Evolutionary conservation across 495 filamentous ascomycete species (phyloP).

Genomic region (Collariella sp.): DNA sequence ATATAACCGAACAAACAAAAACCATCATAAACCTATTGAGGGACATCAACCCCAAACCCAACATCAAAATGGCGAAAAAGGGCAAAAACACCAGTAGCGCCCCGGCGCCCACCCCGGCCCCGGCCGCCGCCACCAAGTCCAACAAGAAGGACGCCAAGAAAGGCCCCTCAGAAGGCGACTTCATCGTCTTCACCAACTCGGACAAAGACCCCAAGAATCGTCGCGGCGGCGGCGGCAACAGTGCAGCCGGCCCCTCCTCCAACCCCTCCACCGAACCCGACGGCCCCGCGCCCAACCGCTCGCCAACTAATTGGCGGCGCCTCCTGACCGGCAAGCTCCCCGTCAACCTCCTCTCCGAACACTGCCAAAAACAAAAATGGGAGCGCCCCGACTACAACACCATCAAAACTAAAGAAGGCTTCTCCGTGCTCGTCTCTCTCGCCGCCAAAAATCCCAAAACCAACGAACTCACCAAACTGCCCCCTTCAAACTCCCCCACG

Average conservation of each 20-base stretch:
- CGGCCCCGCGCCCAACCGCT: slow-evolving; percentile 65
- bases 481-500: slow-evolving; percentile 75
- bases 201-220: slow-evolving; percentile 48
- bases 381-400: slow-evolving; percentile 82
- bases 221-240: slow-evolving; percentile 43
- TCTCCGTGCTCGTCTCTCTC: slow-evolving; percentile 69
- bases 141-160: slow-evolving; percentile 29
- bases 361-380: slow-evolving; percentile 93
- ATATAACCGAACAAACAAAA: not conserved
- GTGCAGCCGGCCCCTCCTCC: slow-evolving; percentile 11
- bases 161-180: slow-evolving; percentile 46
- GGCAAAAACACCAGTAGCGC: slow-evolving; percentile 38
- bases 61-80: slow-evolving; percentile 37
- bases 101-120: slow-evolving; percentile 18
- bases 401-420: slow-evolving; percentile 49
- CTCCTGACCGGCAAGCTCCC: slow-evolving; percentile 96
- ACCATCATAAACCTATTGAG: not conserved
- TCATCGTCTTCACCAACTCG: slow-evolving; percentile 59
- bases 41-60: not conserved
- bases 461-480: slow-evolving; percentile 58
- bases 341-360: slow-evolving; percentile 84
- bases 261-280: slow-evolving; percentile 24
- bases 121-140: slow-evolving; percentile 22
- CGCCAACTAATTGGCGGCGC: slow-evolving; percentile 86
- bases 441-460: slow-evolving; percentile 76